Percentiles rank a stretch among this genome's conserved stretches.
Conservation (phyloP, 1,139 yeast genomes). For the Geotrichum aggregatum region DNA sequence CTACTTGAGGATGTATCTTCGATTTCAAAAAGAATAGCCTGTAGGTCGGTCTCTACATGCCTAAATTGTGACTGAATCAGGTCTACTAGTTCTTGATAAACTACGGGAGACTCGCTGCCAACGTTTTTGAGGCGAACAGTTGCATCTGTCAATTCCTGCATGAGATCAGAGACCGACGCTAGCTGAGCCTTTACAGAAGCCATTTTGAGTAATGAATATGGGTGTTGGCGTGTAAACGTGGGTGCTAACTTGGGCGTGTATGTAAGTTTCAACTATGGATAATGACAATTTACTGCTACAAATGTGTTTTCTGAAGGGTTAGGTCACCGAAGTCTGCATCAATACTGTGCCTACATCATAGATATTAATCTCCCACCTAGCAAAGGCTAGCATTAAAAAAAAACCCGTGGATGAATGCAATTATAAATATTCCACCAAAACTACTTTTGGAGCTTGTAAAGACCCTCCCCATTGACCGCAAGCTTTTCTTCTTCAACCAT, state of each 20-base stretch:
- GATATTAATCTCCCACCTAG: no score
- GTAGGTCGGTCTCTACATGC: constrained; percentile 29
- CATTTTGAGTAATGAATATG: neutral
- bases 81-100: constrained; percentile 33
- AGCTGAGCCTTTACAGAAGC: constrained; percentile 20
- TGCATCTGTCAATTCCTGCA: constrained; percentile 27
- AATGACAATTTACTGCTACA: neutral
- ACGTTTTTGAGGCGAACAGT: constrained; percentile 27
- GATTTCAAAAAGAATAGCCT: constrained; percentile 26
- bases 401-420: no score
- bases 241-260: no score
- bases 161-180: constrained; percentile 22
- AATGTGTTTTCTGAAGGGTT: no score
- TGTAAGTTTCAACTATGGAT: no score
- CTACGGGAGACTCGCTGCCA: constrained; percentile 23
- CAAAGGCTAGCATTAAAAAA: no score
- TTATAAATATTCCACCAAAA: no score
- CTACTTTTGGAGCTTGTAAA: constrained; percentile 13
- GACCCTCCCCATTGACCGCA: constrained; percentile 23
- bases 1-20: constrained; percentile 22
- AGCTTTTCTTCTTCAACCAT: constrained; percentile 48
- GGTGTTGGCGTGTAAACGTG: no score
- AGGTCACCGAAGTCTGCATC: no score
- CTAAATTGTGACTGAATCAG: constrained; percentile 32
- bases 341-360: no score